Evolutionary conservation across 495 filamentous ascomycete species (phyloP).

Genomic region (Penicillium goetzii): DNA sequence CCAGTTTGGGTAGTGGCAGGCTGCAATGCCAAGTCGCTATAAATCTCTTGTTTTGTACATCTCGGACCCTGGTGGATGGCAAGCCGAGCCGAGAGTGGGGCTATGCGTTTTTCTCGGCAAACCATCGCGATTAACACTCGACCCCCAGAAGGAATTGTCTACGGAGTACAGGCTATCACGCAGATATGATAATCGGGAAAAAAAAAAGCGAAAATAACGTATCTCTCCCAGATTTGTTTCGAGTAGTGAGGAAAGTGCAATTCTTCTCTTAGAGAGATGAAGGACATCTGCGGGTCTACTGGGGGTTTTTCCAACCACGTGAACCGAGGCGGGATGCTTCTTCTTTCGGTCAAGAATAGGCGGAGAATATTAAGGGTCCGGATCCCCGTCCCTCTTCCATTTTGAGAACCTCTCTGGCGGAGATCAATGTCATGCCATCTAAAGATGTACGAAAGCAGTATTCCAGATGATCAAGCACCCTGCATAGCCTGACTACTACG

Average conservation of each 20-base stretch:
- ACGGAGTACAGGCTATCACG: too few species aligned
- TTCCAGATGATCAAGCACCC: neutral
- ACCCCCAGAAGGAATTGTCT: too few species aligned
- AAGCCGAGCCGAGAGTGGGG: conserved; percentile 1
- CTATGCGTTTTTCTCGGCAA: neutral
- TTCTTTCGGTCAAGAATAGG: neutral
- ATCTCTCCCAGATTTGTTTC: too few species aligned
- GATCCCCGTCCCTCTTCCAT: neutral
- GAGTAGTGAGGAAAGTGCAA: too few species aligned
- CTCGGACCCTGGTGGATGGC: neutral
- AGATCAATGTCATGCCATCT: neutral
- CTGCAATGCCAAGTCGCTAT: neutral
- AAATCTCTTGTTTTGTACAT: neutral
- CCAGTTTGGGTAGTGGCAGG: neutral
- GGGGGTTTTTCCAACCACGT: neutral
- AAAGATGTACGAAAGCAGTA: neutral
- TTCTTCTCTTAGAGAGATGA: neutral
- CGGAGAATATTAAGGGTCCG: neutral
- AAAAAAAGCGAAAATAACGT: too few species aligned
- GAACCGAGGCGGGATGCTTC: neutral
- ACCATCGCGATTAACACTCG: neutral
- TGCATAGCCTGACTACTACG: neutral
- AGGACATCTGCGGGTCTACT: neutral
- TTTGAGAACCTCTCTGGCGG: neutral
- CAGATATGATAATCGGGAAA: too few species aligned